Evolutionary conservation across 805 yeast genomes (phyloP), one percentile per base, ranked within the genome.

Genomic region (Myxozyma vanderwaltii): DNA sequence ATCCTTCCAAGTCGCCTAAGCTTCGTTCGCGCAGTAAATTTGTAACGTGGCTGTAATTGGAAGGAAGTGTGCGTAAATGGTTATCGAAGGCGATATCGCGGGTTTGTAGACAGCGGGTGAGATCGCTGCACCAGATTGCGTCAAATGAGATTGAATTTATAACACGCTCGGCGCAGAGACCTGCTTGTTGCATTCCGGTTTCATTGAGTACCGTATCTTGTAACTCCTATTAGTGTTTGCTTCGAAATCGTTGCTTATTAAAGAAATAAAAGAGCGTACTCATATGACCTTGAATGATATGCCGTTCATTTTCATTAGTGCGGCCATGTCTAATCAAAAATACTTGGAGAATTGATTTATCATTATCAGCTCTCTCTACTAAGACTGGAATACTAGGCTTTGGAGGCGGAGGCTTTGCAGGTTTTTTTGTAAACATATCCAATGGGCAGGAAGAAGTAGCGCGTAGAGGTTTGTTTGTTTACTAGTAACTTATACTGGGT

Each of bases 271-370:
- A 4, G 12, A 26, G 2, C 50, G 3, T 51, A 59, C 63, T 31
- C 39, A 60, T 12, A 38, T 60, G 64, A 2, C 64, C 64, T 27
- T 60, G 64, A 33, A 60, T 56, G 36, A 60, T 56, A 52, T 52
- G 64, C 40, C 33, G 13, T n/a, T 45, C 49, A 35, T 60, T 60
- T 45, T 56, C 64, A 19, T 41, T 26, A 15, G 64, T 60, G 8
- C 52, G 61, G 2, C 64, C 64, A 41, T 60, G 64, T 2, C 64
- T 49, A 19, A 60, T 53, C 1, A 60, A n/a, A 39, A 60, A 60
- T 7, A 60, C 61, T 46, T 60, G 64, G 8, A 60, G 35, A 17
- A 43, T 36, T 3, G 44, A 33, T 13, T 13, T 21, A 44, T 44
- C 26, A 21, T 40, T 31, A 13, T 51, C 41, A 10, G 45, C 43